A percentile compares a stretch with the other conserved stretches of the same genome.
Evolutionary conservation across 495 filamentous ascomycete species (phyloP).

Genomic region (Aspergillus sclerotiicarbonarius): DNA sequence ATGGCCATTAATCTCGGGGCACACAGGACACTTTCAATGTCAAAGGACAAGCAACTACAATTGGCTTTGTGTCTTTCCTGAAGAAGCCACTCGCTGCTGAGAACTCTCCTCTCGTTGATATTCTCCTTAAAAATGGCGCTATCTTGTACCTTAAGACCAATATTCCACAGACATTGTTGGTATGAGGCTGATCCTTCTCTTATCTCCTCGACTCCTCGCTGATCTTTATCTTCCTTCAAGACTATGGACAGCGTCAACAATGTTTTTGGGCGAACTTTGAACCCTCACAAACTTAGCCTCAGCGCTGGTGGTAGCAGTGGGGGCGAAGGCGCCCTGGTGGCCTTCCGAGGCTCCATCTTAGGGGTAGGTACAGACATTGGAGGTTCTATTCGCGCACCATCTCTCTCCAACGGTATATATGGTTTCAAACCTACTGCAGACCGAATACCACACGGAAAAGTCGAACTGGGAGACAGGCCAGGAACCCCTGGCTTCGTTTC

Average conservation of each 20-base stretch:
- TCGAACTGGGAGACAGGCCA: not conserved
- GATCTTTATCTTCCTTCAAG: not conserved
- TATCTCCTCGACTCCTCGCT: no score
- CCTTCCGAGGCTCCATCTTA: slow-evolving; percentile 47
- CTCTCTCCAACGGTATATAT: slow-evolving; percentile 55
- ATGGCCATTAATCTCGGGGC: not conserved
- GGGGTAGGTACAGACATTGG: slow-evolving; percentile 61
- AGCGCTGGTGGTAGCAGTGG: slow-evolving; percentile 54
- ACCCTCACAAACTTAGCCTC: slow-evolving; percentile 49
- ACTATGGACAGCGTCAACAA: slow-evolving; percentile 1
- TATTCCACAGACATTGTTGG: slow-evolving; percentile 39
- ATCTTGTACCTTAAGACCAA: slow-evolving; percentile 63
- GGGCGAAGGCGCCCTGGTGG: slow-evolving; percentile 57
- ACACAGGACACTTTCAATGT: slow-evolving; percentile 57
- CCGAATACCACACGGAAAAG: slow-evolving; percentile 40
- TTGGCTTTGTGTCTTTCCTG: slow-evolving; percentile 45
- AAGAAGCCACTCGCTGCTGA: slow-evolving; percentile 40
- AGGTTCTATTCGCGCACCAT: slow-evolving; percentile 56
- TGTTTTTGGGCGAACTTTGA: slow-evolving; percentile 36
- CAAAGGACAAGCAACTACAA: slow-evolving; percentile 36
- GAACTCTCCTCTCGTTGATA: slow-evolving; percentile 41
- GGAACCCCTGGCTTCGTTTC: slow-evolving; percentile 31
- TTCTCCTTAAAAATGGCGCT: slow-evolving; percentile 34
- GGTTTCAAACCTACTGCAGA: slow-evolving; percentile 54
- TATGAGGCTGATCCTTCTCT: not conserved